These are phyloP conservation scores for Lentithecium fluviatile DNA, from an alignment of 495 filamentous ascomycete genomes.

Conservation along the genomic window DNA sequence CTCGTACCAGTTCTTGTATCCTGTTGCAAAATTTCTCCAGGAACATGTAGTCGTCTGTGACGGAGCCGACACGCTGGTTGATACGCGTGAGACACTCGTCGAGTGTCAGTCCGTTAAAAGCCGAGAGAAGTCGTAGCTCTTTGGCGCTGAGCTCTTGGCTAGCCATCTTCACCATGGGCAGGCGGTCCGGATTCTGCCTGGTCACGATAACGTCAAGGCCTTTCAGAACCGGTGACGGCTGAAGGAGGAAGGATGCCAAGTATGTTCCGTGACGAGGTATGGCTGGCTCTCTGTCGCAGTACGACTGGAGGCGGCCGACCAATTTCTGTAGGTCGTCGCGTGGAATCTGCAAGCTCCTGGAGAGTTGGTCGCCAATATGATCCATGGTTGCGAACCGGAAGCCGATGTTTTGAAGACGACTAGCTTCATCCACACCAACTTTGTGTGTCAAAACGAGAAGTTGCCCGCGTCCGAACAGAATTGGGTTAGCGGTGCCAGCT, in stretches of 20 bases:
- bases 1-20: constrained; percentile 46
- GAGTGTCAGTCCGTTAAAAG: constrained; percentile 60
- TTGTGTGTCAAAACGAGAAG: constrained; percentile 77
- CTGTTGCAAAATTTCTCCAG: constrained; percentile 45
- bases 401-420: constrained; percentile 66
- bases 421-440: constrained; percentile 57
- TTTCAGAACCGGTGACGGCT: constrained; percentile 59
- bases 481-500: constrained; percentile 27
- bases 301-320: constrained; percentile 61
- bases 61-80: constrained; percentile 37
- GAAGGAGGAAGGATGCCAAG: constrained; percentile 71
- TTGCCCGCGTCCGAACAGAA: constrained; percentile 62
- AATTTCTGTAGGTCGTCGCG: constrained; percentile 53
- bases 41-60: constrained; percentile 46
- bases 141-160: constrained; percentile 56
- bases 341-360: constrained; percentile 69
- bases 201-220: constrained; percentile 64
- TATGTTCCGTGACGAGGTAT: constrained; percentile 68
- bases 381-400: constrained; percentile 70
- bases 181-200: constrained; percentile 59
- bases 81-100: constrained; percentile 53
- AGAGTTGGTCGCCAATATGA: constrained; percentile 66
- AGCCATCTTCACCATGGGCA: constrained; percentile 65
- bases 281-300: constrained; percentile 49
- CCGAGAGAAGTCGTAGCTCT: constrained; percentile 53